These are phyloP conservation scores for Fusarium aywerte DNA, from an alignment of 2,329 filamentous ascomycete genomes.

Conservation along the genomic window DNA sequence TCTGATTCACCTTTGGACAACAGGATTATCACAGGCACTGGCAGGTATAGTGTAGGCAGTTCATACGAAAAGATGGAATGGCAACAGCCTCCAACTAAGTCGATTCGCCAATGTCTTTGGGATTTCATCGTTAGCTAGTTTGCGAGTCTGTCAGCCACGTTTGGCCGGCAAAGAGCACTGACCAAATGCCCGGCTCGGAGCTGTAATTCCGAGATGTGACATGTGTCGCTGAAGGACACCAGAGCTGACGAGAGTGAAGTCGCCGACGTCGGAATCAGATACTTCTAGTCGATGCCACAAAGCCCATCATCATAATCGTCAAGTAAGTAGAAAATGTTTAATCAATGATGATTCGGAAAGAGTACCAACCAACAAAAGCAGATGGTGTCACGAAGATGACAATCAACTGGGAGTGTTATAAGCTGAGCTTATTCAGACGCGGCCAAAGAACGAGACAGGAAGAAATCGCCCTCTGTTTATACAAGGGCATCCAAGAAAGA, in stretches of 20 bases:
- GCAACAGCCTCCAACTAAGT: background rate
- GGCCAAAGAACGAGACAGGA: background rate
- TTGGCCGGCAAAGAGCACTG: too few species aligned
- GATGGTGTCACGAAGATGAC: conserved; percentile 6
- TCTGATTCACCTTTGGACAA: background rate
- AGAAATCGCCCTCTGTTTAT: background rate
- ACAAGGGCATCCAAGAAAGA: background rate
- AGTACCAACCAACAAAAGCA: background rate
- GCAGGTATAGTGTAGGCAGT: background rate
- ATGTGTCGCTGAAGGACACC: background rate
- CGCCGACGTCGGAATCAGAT: background rate
- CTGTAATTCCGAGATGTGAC: conserved; percentile 6
- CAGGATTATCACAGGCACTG: background rate
- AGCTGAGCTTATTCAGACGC: background rate
- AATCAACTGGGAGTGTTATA: background rate
- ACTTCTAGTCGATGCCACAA: background rate
- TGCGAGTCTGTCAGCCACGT: too few species aligned
- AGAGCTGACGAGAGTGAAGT: background rate
- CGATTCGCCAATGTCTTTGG: background rate
- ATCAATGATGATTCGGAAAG: too few species aligned
- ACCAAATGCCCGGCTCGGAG: conserved; percentile 23
- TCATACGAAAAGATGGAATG: background rate
- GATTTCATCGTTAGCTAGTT: background rate
- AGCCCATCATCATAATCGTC: background rate
- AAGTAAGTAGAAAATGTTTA: background rate